Percentiles rank a stretch among this genome's conserved stretches.
Evolutionary conservation across 1,284 basidiomycete species (phyloP).

Genomic region (Termitomyces sp.): DNA sequence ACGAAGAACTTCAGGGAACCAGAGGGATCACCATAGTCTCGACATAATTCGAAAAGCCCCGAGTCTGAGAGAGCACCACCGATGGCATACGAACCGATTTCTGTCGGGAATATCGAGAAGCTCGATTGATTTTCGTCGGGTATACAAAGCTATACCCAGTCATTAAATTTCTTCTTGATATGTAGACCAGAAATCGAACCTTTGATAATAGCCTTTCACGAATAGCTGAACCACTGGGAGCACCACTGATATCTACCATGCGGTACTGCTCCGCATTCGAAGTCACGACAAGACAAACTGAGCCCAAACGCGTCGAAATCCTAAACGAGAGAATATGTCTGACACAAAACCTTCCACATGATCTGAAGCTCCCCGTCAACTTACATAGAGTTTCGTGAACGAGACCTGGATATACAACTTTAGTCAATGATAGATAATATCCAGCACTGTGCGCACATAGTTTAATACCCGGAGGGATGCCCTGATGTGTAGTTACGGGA

Average conservation of each 20-base stretch:
- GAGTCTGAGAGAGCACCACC: constrained; percentile 55
- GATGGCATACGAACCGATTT: constrained; percentile 64
- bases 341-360: background rate
- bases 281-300: constrained; percentile 37
- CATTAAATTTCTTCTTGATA: background rate
- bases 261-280: constrained; percentile 41
- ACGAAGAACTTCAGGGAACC: constrained; percentile 72
- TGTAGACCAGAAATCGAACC: constrained; percentile 19
- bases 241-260: constrained; percentile 41
- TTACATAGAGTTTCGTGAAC: constrained; percentile 12
- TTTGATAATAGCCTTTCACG: constrained; percentile 40
- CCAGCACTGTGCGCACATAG: constrained; percentile 9
- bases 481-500: constrained; percentile 10
- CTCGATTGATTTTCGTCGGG: constrained; percentile 63
- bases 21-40: constrained; percentile 54
- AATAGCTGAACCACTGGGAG: constrained; percentile 35
- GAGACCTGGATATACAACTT: constrained; percentile 4
- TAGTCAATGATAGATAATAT: background rate
- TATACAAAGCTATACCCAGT: constrained; percentile 55
- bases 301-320: constrained; percentile 21
- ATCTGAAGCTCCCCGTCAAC: background rate
- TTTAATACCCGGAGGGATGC: constrained; percentile 9
- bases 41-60: constrained; percentile 58
- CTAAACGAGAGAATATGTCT: constrained; percentile 10
- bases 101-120: constrained; percentile 68